Evolutionary conservation across 1,284 basidiomycete species (phyloP), one percentile per base, ranked within the genome.

Genomic region (Prillingera fragicola): DNA sequence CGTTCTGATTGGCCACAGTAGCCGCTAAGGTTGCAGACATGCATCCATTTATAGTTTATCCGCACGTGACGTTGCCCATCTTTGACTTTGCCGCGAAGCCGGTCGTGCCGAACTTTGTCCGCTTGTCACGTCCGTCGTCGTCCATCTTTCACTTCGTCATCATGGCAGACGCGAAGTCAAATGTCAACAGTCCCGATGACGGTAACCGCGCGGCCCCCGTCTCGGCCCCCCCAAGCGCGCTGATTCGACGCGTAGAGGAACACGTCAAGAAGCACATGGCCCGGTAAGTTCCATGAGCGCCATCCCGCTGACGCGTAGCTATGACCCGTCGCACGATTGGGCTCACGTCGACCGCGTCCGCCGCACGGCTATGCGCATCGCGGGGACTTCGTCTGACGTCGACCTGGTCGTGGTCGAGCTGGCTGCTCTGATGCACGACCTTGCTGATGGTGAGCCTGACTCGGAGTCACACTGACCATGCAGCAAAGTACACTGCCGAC

Each of bases 301-400:
- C 8, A 4, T 22, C 7, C 9, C 4, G 8, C 14, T 24, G 25
- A 3, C 10, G 28, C 32, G 17, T 33, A 62, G 61, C 54, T 90
- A 90, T 65, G 91, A 94, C 64, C 84, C 88, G 1, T 89, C 86
- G 14, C 91, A 95, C 66, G 90, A 95, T 70, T 82, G 78, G 56
- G 83, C 82, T 52, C 91, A 95, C 61, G 88, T 92, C 10, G 76
- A 85, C 54, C 81, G 89, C 52, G 89, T 92, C 15, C 76, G 87
- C 37, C 80, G 76, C 49, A 85, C 83, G 1, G 85, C 87, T 0
- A 60, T 92, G 15, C 69, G 75, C 5, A 75, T 94, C 35, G 87
- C 83, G 13, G 71, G 68, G 24, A 71, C 73, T 8, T 59, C 80
- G n/a, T 9, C 60, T 29, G 18, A n/a, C 8, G 23, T 52, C 51